phyloP scores from a whole-genome alignment of 2,329 filamentous ascomycete species.

The Grosmannia clavigera region DNA sequence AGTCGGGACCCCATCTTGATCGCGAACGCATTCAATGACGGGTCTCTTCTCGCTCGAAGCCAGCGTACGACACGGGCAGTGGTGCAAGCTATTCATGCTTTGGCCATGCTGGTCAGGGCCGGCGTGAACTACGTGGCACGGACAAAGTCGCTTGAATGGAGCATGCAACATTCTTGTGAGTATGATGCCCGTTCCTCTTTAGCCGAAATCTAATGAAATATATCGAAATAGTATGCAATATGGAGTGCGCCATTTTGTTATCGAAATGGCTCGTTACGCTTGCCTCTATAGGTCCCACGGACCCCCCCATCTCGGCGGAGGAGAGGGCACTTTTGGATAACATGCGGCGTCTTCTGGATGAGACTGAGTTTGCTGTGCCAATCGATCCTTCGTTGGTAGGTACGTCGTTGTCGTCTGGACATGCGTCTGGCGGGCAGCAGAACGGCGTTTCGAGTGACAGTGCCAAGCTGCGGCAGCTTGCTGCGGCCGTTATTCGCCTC shows the following conservation, averaged over 20 bases:
- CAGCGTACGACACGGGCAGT: slow-evolving; percentile 50
- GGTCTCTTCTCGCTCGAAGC: slow-evolving; percentile 45
- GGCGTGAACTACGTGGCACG: slow-evolving; percentile 51
- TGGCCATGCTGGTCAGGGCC: slow-evolving; percentile 53
- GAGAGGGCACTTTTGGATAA: slow-evolving; percentile 43
- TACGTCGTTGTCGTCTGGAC: slow-evolving; percentile 6
- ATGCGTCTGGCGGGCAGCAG: not conserved
- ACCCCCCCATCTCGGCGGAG: slow-evolving; percentile 36
- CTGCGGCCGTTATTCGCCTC: slow-evolving; percentile 43
- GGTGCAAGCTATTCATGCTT: slow-evolving; percentile 54
- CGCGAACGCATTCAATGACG: slow-evolving; percentile 45
- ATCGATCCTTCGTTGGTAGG: slow-evolving; percentile 42
- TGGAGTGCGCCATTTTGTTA: slow-evolving; percentile 48
- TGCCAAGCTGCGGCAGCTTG: slow-evolving; percentile 40
- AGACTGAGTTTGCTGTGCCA: slow-evolving; percentile 50
- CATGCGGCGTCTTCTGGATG: slow-evolving; percentile 45
- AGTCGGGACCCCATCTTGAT: slow-evolving; percentile 51
- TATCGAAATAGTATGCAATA: slow-evolving; percentile 37
- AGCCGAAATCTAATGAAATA: not conserved
- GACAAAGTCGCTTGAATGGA: slow-evolving; percentile 49
- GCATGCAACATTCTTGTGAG: slow-evolving; percentile 49
- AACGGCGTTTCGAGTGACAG: slow-evolving; percentile 29
- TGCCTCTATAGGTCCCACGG: slow-evolving; percentile 35
- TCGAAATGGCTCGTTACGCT: slow-evolving; percentile 50
- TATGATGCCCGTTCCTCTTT: slow-evolving; percentile 4